Conservation (phyloP, 192 early-diverging fungal species). For the Gaertneriomyces semiglobifer region DNA sequence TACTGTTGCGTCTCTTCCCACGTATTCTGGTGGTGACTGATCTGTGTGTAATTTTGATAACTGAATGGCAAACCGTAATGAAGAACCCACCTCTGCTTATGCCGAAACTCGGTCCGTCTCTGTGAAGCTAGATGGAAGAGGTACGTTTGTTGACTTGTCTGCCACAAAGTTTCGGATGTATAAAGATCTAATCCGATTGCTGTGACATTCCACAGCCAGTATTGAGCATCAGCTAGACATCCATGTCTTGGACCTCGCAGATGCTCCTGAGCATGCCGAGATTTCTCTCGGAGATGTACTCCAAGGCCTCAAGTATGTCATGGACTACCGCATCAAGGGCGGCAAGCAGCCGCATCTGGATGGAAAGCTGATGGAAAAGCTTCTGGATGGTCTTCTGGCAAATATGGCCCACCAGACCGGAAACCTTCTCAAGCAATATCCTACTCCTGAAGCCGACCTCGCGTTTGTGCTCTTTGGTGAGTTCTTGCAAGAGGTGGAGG, state of each 20-base stretch:
- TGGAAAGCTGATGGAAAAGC: slow-evolving; percentile 73
- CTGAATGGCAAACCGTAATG: slow-evolving; percentile 21
- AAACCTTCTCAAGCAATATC: slow-evolving; percentile 54
- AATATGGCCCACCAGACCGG: slow-evolving; percentile 67
- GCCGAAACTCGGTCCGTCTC: slow-evolving; percentile 43
- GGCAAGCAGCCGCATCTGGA: slow-evolving; percentile 82
- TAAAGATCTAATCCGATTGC: neutral
- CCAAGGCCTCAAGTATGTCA: slow-evolving; percentile 86
- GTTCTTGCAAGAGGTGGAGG: slow-evolving; percentile 89
- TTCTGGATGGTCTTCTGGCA: slow-evolving; percentile 80
- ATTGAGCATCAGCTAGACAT: slow-evolving; percentile 64
- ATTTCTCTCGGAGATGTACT: slow-evolving; percentile 78
- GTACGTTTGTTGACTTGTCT: slow-evolving; percentile 18
- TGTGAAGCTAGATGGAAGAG: slow-evolving; percentile 49
- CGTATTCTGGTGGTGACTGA: neutral
- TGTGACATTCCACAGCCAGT: slow-evolving; percentile 31
- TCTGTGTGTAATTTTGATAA: neutral
- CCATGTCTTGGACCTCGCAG: slow-evolving; percentile 80
- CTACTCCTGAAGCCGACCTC: slow-evolving; percentile 74
- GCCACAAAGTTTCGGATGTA: neutral
- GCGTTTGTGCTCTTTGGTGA: slow-evolving; percentile 93
- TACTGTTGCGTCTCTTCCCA: neutral
- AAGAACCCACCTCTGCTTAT: neutral
- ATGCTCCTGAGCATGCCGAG: slow-evolving; percentile 59
- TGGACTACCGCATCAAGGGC: slow-evolving; percentile 87